Base-by-base conservation (phyloP, 2,329 filamentous ascomycete species). In the Venturiaceae sp. region DNA sequence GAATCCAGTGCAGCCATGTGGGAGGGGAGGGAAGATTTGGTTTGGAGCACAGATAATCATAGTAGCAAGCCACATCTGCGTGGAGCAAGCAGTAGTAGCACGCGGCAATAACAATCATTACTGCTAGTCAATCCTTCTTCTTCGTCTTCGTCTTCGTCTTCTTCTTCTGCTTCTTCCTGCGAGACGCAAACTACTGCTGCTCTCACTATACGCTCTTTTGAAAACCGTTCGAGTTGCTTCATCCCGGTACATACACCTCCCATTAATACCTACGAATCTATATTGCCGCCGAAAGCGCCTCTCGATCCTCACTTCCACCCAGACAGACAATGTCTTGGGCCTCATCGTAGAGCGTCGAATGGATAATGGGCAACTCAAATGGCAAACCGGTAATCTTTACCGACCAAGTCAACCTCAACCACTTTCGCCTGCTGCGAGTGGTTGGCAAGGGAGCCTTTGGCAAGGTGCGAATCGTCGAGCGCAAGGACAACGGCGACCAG, bases 361-460 rank as follows among this genome's bases (percentile, higher is more conserved):
- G 44, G 21, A 50, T 28, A n/a, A 97, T 97, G 92, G 92, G 92
- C 72, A 96, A 97, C 77, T 88, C 86, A 71, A 91, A 92, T 75
- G 92, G 92, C 75, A 96, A 96, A 75, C 90, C 89, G 74, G 84
- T 95, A 77, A 87, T 91, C 72, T 86, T 92, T 76, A 89, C 87
- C 76, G 92, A 95, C 77, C 89, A 96, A 86, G 94, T 96, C 66
- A 97, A 92, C 73, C 85, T 99, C 66, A 96, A 96, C 70, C 94
- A 99, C 75, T 99, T 99, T 74, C 89, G 92, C 64, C 81, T 99
- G 58, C 78, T 97, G 64, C 87, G 94, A 69, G 94, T 99, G 63
- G 94, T 99, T 65, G 94, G 94, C 64, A 95, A 96, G 74, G 94
- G 94, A 68, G 94, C 94, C 59, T 99, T 99, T 78, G 94, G 94